Evolutionary conservation across 495 filamentous ascomycete genomes (phyloP).

Genomic region (Lasiosphaeria miniovina): DNA sequence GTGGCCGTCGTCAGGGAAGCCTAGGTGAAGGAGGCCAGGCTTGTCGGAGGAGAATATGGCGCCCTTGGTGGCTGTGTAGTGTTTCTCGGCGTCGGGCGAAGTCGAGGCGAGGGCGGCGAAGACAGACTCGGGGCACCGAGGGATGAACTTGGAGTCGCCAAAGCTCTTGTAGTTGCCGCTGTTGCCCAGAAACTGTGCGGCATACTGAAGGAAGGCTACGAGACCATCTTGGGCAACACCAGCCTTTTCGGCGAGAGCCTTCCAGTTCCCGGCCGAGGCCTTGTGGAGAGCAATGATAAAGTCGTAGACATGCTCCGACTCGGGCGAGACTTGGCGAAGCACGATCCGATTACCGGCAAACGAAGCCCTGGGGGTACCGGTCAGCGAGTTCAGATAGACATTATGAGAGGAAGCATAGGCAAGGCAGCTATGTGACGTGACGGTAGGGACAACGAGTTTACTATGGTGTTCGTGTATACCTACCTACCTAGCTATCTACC

Average conservation of each 20-base stretch:
- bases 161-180: slow-evolving; percentile 95
- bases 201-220: slow-evolving; percentile 78
- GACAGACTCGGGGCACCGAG: slow-evolving; percentile 62
- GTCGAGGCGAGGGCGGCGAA: slow-evolving; percentile 69
- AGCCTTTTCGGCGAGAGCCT: slow-evolving; percentile 62
- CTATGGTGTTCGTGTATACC: no score
- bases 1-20: slow-evolving; percentile 79
- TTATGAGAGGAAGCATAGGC: background rate
- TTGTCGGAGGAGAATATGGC: slow-evolving; percentile 71
- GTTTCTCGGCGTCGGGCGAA: slow-evolving; percentile 56
- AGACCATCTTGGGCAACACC: slow-evolving; percentile 68
- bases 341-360: slow-evolving; percentile 83
- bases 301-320: slow-evolving; percentile 88
- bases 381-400: slow-evolving; percentile 5
- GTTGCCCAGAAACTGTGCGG: slow-evolving; percentile 86
- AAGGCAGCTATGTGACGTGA: no score
- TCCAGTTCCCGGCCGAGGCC: slow-evolving; percentile 75
- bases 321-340: slow-evolving; percentile 83
- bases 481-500: no score
- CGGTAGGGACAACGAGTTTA: no score
- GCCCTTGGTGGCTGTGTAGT: slow-evolving; percentile 66
- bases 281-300: slow-evolving; percentile 80
- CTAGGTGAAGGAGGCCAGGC: slow-evolving; percentile 74
- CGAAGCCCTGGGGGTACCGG: slow-evolving; percentile 59
- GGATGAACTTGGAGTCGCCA: slow-evolving; percentile 92